These are phyloP conservation scores for Petrea volubilis DNA, from an alignment of 257 asterid genomes.

Conservation along the genomic window DNA sequence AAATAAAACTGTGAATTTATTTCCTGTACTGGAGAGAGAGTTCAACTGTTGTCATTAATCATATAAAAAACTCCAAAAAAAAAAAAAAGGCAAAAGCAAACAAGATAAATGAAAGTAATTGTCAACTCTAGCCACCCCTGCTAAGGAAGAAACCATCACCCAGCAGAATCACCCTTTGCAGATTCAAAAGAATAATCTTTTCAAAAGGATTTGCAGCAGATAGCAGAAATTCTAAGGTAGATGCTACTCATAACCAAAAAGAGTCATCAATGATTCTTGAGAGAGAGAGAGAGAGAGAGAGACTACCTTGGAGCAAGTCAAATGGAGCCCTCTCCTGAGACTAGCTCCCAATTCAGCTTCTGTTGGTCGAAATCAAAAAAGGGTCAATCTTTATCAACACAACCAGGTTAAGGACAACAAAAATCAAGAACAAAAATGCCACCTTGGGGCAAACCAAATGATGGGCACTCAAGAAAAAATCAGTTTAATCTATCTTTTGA, in stretches of 20 bases:
- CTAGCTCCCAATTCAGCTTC: background rate
- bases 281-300: background rate
- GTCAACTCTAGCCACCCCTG: background rate
- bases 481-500: background rate
- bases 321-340: background rate
- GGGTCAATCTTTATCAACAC: slow-evolving; percentile 8
- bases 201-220: background rate
- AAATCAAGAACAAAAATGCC: background rate
- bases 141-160: background rate
- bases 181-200: background rate
- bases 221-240: background rate
- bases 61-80: background rate
- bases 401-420: background rate
- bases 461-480: background rate
- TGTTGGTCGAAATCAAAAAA: background rate
- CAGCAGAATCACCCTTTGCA: slow-evolving; percentile 3
- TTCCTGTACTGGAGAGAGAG: background rate
- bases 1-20: no score
- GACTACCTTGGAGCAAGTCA: slow-evolving; percentile 9
- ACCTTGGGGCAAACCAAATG: slow-evolving; percentile 13
- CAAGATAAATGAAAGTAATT: background rate
- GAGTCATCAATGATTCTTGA: background rate
- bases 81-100: background rate
- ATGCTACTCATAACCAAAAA: slow-evolving; percentile 4
- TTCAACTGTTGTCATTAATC: background rate